Percentiles rank a stretch among this genome's conserved stretches.
Conservation (phyloP, 2,329 filamentous ascomycete species). For the Arthrobotrys conoides region DNA sequence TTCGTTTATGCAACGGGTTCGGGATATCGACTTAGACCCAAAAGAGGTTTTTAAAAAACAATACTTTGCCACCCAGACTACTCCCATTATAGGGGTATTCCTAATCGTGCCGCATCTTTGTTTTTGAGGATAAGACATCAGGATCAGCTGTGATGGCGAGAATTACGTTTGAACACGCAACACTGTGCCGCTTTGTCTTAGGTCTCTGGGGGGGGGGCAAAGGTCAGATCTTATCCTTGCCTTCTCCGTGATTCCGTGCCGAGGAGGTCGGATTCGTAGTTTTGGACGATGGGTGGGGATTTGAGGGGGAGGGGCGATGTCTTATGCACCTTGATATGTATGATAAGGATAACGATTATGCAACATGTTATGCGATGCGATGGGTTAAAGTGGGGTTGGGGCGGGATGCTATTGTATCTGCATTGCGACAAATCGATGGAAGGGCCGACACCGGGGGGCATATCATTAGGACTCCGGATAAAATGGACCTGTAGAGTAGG, state of each 20-base stretch:
- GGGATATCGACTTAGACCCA: neutral
- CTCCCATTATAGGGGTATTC: neutral
- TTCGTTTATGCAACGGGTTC: neutral
- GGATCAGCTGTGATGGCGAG: neutral
- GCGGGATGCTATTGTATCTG: neutral
- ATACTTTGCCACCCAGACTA: neutral
- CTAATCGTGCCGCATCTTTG: neutral
- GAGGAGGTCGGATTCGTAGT: neutral
- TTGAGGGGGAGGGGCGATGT: neutral
- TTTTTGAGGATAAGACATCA: neutral
- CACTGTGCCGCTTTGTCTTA: constrained; percentile 1
- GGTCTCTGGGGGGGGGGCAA: neutral
- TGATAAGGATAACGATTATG: constrained; percentile 2
- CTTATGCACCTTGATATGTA: neutral
- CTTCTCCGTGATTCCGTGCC: constrained; percentile 7
- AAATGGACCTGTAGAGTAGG: neutral
- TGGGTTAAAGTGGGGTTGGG: neutral
- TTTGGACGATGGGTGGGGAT: neutral
- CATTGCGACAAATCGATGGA: neutral
- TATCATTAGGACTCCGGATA: neutral
- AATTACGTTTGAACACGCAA: neutral
- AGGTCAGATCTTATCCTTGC: neutral
- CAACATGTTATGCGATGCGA: neutral
- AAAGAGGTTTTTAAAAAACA: neutral
- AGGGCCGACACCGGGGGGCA: neutral